Percentiles rank a stretch among this genome's conserved stretches.
These are phyloP conservation scores for Begonia peltatifolia DNA, from an alignment of 306 rosid species.

Conservation along the genomic window DNA sequence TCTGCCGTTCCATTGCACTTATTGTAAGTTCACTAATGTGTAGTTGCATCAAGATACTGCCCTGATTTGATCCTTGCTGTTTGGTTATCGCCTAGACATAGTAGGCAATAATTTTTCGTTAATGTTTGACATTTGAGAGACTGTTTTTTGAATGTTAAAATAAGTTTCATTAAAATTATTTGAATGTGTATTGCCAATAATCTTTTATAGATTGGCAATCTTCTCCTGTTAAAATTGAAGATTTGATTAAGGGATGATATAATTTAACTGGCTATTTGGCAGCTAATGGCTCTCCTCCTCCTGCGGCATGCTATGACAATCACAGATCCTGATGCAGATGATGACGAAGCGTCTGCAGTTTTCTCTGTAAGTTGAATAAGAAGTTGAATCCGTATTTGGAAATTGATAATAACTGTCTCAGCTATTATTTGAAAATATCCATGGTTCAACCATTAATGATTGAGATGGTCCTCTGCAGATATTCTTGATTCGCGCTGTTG, in stretches of 20 bases:
- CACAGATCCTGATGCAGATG: conserved; percentile 29
- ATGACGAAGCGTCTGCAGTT: conserved; percentile 27
- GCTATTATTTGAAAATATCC: neutral
- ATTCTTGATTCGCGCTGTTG: conserved; percentile 47
- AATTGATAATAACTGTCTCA: neutral
- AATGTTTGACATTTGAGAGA: too few relatives aligned
- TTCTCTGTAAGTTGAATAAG: conserved; percentile 32
- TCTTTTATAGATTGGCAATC: neutral
- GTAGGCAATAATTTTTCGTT: too few relatives aligned
- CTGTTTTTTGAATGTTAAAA: too few relatives aligned
- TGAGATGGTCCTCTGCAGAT: conserved; percentile 20
- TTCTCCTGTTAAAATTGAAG: neutral
- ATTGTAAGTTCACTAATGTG: conserved; percentile 22
- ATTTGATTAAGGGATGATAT: neutral
- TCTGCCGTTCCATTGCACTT: conserved; percentile 38
- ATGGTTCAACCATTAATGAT: conserved; percentile 2
- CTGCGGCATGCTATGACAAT: conserved; percentile 36
- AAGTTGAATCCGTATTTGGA: neutral
- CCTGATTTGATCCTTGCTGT: too few relatives aligned
- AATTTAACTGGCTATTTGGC: conserved; percentile 8
- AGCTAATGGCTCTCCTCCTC: conserved; percentile 51
- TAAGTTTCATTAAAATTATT: too few relatives aligned
- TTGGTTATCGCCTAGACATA: too few relatives aligned
- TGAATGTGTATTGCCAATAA: too few relatives aligned
- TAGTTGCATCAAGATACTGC: too few relatives aligned